A percentile compares a stretch with the other conserved stretches of the same genome.
Evolutionary conservation across 2,329 filamentous ascomycete species (phyloP).

Genomic region (Claviceps digitariae): DNA sequence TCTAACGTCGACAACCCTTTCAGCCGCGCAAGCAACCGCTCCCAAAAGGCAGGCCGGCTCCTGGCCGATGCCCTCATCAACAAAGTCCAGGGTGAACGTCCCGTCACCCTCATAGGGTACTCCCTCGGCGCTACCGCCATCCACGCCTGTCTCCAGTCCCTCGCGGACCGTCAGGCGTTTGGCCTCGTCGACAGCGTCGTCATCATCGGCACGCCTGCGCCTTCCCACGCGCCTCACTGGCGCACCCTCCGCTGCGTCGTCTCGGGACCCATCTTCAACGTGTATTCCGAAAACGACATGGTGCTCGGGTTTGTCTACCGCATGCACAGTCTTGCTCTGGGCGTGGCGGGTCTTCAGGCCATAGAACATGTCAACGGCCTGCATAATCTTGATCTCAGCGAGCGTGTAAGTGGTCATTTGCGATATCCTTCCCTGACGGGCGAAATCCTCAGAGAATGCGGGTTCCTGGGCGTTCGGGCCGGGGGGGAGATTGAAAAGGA

Average conservation of each 20-base stretch:
- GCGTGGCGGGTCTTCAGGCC: slow-evolving; percentile 70
- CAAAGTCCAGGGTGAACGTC: slow-evolving; percentile 66
- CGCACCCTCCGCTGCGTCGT: slow-evolving; percentile 64
- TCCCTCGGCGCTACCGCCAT: slow-evolving; percentile 72
- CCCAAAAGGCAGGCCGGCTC: slow-evolving; percentile 67
- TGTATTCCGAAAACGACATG: slow-evolving; percentile 77
- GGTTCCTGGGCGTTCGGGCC: slow-evolving; percentile 32
- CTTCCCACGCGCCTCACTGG: slow-evolving; percentile 62
- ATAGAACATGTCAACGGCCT: slow-evolving; percentile 55
- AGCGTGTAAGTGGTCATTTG: slow-evolving; percentile 38
- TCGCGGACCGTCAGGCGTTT: slow-evolving; percentile 68
- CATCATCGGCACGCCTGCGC: slow-evolving; percentile 67
- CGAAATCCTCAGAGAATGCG: slow-evolving; percentile 38
- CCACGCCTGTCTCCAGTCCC: slow-evolving; percentile 62
- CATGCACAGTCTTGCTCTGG: slow-evolving; percentile 67
- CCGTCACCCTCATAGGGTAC: slow-evolving; percentile 70
- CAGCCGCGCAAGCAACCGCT: slow-evolving; percentile 58
- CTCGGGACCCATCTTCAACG: slow-evolving; percentile 71
- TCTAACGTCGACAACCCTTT: slow-evolving; percentile 71
- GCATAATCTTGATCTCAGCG: slow-evolving; percentile 39
- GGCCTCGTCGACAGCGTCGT: slow-evolving; percentile 75
- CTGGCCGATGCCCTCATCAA: slow-evolving; percentile 75
- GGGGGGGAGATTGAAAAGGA: slow-evolving; percentile 37
- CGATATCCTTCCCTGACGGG: slow-evolving; percentile 37
- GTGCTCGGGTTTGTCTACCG: slow-evolving; percentile 81